Evolutionary conservation across 345 rosid genomes (phyloP).

Genomic region (Turritis glabra): DNA sequence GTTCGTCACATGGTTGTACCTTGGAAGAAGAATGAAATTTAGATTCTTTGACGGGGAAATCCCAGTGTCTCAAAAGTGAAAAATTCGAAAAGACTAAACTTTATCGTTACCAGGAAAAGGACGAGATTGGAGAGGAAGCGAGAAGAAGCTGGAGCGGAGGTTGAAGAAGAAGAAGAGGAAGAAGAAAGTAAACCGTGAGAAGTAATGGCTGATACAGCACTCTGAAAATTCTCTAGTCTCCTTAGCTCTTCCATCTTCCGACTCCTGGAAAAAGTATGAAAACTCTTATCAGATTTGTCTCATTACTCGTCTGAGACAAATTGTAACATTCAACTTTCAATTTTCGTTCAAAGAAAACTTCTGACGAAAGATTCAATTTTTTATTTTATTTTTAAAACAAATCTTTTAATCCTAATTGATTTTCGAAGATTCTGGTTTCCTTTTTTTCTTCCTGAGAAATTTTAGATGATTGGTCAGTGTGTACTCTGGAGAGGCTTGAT

Average conservation of each 20-base stretch:
- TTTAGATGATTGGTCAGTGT: no score
- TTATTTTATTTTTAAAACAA: no score
- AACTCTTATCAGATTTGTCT: no score
- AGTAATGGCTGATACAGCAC: slow-evolving; percentile 49
- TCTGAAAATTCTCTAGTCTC: slow-evolving; percentile 70
- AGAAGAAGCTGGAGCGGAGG: slow-evolving; percentile 41
- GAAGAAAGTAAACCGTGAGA: slow-evolving; percentile 40
- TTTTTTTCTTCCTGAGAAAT: no score
- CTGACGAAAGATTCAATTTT: no score
- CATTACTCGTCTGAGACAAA: no score
- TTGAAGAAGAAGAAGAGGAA: slow-evolving; percentile 35
- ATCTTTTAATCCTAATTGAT: no score
- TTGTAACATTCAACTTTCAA: background rate
- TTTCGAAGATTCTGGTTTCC: no score
- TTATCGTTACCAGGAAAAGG: slow-evolving; percentile 53
- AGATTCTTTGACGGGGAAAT: background rate
- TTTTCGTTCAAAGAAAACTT: no score
- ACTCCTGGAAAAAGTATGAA: no score
- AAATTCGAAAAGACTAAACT: background rate
- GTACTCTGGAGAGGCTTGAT: background rate
- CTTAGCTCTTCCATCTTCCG: slow-evolving; percentile 72
- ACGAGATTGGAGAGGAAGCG: slow-evolving; percentile 69
- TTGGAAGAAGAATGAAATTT: slow-evolving; percentile 17
- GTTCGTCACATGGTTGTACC: slow-evolving; percentile 74
- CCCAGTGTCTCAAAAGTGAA: background rate